These are phyloP conservation scores for Gossypium longicalyx DNA, from an alignment of 345 rosid species.

Conservation along the genomic window DNA sequence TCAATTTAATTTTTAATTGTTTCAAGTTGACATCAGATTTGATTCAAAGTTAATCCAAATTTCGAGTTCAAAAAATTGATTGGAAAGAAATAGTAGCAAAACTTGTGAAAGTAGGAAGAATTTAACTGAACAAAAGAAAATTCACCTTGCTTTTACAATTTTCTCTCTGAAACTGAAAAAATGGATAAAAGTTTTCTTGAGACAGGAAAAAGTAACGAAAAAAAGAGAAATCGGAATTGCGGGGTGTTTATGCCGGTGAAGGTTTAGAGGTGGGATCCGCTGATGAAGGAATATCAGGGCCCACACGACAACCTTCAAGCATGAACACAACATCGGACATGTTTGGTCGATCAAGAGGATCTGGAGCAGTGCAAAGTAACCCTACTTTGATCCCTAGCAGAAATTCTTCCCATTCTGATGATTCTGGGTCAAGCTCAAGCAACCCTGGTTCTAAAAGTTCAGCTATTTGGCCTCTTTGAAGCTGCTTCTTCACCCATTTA, in stretches of 20 bases:
- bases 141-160: conserved; percentile 11
- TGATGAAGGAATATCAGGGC: conserved; percentile 76
- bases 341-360: conserved; percentile 81
- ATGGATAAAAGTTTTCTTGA: neutral
- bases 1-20: too few species aligned
- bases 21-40: too few species aligned
- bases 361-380: conserved; percentile 78
- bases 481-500: conserved; percentile 95
- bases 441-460: conserved; percentile 87
- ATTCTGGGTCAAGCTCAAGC: conserved; percentile 89
- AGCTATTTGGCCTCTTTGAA: conserved; percentile 77
- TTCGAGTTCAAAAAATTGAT: too few species aligned
- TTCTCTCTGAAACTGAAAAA: conserved; percentile 6
- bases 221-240: neutral
- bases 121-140: neutral
- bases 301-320: conserved; percentile 97
- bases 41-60: too few species aligned
- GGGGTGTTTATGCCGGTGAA: conserved; percentile 54
- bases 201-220: conserved; percentile 3
- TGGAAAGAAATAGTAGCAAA: neutral
- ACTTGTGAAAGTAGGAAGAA: neutral
- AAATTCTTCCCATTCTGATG: conserved; percentile 99
- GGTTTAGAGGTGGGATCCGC: conserved; percentile 82
- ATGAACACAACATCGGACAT: conserved; percentile 91
- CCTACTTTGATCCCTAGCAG: conserved; percentile 92